phyloP scores from a whole-genome alignment of 108 stramenopile species.

The Schizochytrium sp. region DNA sequence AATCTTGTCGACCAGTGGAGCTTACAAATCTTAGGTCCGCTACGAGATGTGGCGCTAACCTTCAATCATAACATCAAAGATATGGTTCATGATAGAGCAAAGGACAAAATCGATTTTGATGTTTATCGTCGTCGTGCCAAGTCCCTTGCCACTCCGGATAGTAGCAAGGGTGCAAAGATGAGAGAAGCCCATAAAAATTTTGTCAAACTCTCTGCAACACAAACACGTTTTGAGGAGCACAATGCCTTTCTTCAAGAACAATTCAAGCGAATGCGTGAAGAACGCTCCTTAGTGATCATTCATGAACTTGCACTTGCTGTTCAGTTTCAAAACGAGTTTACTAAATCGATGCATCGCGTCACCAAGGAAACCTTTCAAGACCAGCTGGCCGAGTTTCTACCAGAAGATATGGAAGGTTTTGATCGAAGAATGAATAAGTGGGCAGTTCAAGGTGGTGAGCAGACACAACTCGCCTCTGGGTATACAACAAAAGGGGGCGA shows the following conservation, averaged over 20 bases:
- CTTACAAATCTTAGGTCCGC: background rate
- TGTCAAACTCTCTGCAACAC: conserved; percentile 34
- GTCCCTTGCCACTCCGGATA: background rate
- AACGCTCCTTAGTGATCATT: conserved; percentile 15
- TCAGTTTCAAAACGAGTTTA: conserved; percentile 33
- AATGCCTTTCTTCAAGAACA: background rate
- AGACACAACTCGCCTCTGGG: background rate
- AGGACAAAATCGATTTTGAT: conserved; percentile 45
- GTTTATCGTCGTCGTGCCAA: conserved; percentile 52
- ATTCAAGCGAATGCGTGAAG: conserved; percentile 20
- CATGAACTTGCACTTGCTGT: conserved; percentile 28
- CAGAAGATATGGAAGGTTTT: background rate
- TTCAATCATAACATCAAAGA: background rate
- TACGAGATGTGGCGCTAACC: conserved; percentile 28
- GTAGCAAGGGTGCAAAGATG: background rate
- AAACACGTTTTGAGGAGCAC: conserved; percentile 39
- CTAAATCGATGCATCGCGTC: conserved; percentile 24
- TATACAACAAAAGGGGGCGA: background rate
- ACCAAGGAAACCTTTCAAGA: background rate
- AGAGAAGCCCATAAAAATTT: conserved; percentile 14
- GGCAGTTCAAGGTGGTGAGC: conserved; percentile 13
- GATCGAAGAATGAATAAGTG: conserved; percentile 16
- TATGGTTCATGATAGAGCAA: conserved; percentile 11
- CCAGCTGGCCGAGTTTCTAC: background rate
- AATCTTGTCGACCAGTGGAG: conserved; percentile 36